These are phyloP conservation scores for Micromonas pusilla DNA, from an alignment of 139 green algal species.

Conservation along the genomic window DNA sequence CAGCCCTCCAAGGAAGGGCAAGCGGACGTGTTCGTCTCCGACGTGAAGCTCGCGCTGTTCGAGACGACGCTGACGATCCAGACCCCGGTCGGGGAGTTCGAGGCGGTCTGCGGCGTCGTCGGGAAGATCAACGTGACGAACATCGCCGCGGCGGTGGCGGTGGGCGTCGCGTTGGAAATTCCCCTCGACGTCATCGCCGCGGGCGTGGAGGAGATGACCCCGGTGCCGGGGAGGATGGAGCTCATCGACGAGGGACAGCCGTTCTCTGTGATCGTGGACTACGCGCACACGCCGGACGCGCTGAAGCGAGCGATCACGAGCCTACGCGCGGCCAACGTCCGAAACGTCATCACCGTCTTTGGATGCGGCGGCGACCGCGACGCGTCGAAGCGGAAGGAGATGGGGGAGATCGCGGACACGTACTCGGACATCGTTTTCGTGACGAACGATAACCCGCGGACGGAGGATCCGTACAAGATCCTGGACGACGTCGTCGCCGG, in stretches of 20 bases:
- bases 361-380: conserved; percentile 67
- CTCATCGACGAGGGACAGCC: conserved; percentile 81
- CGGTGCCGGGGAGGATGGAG: conserved; percentile 61
- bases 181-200: conserved; percentile 39
- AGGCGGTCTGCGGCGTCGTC: conserved; percentile 44
- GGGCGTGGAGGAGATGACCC: conserved; percentile 68
- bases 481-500: conserved; percentile 17
- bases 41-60: conserved; percentile 24
- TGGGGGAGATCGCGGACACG: conserved; percentile 73
- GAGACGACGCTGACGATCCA: conserved; percentile 26
- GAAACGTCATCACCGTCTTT: conserved; percentile 66
- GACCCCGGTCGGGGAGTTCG: conserved; percentile 25
- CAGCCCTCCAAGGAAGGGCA: conserved; percentile 31
- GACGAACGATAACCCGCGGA: conserved; percentile 81
- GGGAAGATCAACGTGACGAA: conserved; percentile 83
- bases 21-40: conserved; percentile 57
- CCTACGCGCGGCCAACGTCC: conserved; percentile 40
- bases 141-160: conserved; percentile 81
- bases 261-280: conserved; percentile 90
- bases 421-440: conserved; percentile 84
- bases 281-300: conserved; percentile 70
- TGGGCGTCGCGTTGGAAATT: conserved; percentile 66
- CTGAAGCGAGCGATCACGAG: conserved; percentile 56
- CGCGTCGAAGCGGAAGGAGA: conserved; percentile 51
- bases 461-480: conserved; percentile 45